Evolutionary conservation across 2,329 filamentous ascomycete genomes (phyloP), one percentile per base, ranked within the genome.

Genomic region (Raffaelea ambrosiae): DNA sequence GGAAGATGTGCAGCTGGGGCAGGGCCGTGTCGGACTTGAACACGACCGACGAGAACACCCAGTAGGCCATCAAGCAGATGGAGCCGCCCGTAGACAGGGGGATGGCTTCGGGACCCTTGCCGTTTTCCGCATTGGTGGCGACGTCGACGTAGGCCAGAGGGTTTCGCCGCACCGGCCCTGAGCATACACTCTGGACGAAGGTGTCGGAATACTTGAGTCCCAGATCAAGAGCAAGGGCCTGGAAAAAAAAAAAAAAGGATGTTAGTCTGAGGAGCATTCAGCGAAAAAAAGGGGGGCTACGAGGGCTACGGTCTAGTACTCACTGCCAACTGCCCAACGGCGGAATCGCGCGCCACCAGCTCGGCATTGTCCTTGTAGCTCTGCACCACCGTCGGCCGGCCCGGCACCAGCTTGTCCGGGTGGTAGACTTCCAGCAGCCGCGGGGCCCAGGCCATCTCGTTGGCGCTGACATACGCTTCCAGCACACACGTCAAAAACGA

Each of bases 401-500:
- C 74, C 0, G 79, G 75, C 7, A 89, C 72, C 20, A 80, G 71
- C 57, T 73, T 79, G 48, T 78, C 73, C 0, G 86, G 85, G 46
- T 79, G 71, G 53, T 82, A 79, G 50, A 76, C 81, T 63, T 91
- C 86, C 52, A 86, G 71, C 48, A 89, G 63, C 44, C 86, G 68
- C 14, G 76, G 67, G 2, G 80, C 73, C 81, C 80, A 84, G 41
- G 77, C 73, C 61, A 84, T 62, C 21, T 69, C 68, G 54, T 81
- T 76, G 7, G 66, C 68, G 54, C 81, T 80, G 51, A 87, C 74
- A 55, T 88, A 91, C 41, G 83, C 77, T 60, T 90, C 86, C 11
- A 90, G 66, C 18, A 90, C 67, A 59, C 86, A 85, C 0, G 84
- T 88, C n/a, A 88, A 72, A 61, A 93, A 90, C 1, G 83, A 81